Percentiles rank a stretch among this genome's conserved stretches.
Evolutionary conservation across 345 rosid genomes (phyloP).

Genomic region (Moricandia moricandioides): DNA sequence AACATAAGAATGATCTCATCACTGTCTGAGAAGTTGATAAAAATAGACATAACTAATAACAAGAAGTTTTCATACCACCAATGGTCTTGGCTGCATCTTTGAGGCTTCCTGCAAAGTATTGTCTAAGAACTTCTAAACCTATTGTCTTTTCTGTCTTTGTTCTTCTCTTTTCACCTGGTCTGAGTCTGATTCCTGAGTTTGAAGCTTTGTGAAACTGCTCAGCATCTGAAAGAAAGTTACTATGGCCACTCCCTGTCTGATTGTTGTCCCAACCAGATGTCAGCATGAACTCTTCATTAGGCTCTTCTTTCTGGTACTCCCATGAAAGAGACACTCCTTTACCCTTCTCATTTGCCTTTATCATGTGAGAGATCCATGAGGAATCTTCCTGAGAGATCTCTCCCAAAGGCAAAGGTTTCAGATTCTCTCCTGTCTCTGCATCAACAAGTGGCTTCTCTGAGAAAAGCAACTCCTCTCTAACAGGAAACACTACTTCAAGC

Average conservation of each 20-base stretch:
- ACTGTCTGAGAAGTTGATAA: not conserved
- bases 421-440: not conserved
- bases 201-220: slow-evolving; percentile 41
- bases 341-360: slow-evolving; percentile 63
- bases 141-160: slow-evolving; percentile 82
- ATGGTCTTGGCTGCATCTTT: slow-evolving; percentile 94
- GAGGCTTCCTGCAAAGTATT: slow-evolving; percentile 92
- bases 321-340: slow-evolving; percentile 60
- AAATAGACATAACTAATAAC: not conserved
- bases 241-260: slow-evolving; percentile 40
- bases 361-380: slow-evolving; percentile 61
- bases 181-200: slow-evolving; percentile 28
- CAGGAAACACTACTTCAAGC: slow-evolving; percentile 46
- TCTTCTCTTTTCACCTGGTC: slow-evolving; percentile 59
- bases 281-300: slow-evolving; percentile 61
- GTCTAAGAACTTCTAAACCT: slow-evolving; percentile 79
- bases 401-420: slow-evolving; percentile 37
- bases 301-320: slow-evolving; percentile 61
- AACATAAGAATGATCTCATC: slow-evolving; percentile 22
- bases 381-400: slow-evolving; percentile 49
- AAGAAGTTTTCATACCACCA: slow-evolving; percentile 63
- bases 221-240: slow-evolving; percentile 42
- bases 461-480: slow-evolving; percentile 37
- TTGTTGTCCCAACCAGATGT: slow-evolving; percentile 45
- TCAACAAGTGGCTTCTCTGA: slow-evolving; percentile 27